These are phyloP conservation scores for Ogataea thermomethanolica DNA, from an alignment of 805 yeast species.

Conservation along the genomic window DNA sequence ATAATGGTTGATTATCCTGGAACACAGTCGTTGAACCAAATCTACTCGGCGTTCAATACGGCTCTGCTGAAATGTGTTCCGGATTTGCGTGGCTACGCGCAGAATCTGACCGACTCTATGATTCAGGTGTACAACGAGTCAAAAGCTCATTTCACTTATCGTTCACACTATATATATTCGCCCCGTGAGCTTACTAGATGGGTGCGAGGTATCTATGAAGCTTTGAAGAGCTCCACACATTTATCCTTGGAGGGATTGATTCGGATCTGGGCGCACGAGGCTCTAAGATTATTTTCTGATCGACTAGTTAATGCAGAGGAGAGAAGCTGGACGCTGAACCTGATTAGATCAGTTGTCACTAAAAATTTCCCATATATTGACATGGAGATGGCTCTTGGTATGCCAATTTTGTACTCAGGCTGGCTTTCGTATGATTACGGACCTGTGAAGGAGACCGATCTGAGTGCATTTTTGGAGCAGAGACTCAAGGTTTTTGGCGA, in stretches of 20 bases:
- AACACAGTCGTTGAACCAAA: conserved; percentile 53
- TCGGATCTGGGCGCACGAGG: conserved; percentile 80
- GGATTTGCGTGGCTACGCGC: conserved; percentile 49
- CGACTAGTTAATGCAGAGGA: conserved; percentile 51
- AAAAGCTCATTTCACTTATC: conserved; percentile 39
- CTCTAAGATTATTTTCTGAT: conserved; percentile 71
- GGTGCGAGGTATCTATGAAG: conserved; percentile 65
- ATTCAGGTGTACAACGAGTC: conserved; percentile 54
- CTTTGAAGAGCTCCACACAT: conserved; percentile 21
- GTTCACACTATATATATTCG: conserved; percentile 69
- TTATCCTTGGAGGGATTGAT: conserved; percentile 43
- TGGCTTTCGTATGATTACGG: conserved; percentile 70
- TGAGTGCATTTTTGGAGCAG: conserved; percentile 55
- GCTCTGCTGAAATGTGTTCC: conserved; percentile 64
- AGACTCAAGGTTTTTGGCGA: conserved; percentile 71
- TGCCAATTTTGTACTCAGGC: conserved; percentile 64
- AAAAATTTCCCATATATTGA: conserved; percentile 47
- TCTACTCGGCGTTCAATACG: conserved; percentile 55
- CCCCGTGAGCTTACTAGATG: conserved; percentile 92
- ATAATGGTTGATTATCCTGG: conserved; percentile 82
- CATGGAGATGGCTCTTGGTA: conserved; percentile 31
- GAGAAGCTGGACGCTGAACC: conserved; percentile 44
- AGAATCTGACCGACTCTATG: conserved; percentile 60
- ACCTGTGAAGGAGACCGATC: conserved; percentile 46
- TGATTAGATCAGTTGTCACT: conserved; percentile 34